Base-by-base conservation (phyloP, 2,329 filamentous ascomycete genomes). In the Anisogramma anomala region DNA sequence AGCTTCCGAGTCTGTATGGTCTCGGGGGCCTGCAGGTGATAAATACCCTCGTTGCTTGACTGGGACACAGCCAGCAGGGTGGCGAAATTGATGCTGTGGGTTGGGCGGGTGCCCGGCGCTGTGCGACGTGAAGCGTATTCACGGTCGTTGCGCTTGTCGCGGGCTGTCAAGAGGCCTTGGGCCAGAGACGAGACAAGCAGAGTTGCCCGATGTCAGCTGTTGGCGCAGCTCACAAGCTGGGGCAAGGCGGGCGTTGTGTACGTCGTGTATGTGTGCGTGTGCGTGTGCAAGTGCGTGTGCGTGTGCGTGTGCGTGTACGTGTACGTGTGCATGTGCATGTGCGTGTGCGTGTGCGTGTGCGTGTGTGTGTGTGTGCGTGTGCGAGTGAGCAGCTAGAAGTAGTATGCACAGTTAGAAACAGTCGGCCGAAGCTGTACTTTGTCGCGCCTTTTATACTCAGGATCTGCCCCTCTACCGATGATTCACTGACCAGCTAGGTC, bases 41-140 rank as follows among this genome's bases (percentile, higher is more conserved):
- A 30, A 35, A 33, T 27, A 11, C 20, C 15, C 22, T 31, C 5
- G 26, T 25, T 41, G 30, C 36, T 37, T 25, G 37, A 32, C 27
- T 26, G 11, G 22, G 17, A 33, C 11, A 27, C 13, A 34, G 27
- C 26, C 23, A 31, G 14, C 23, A 19, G 20, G 37, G 28, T 37
- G 28, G 26, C 18, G 23, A 6, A 17, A 38, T 26, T 38, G 23
- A 7, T 27, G 43, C 34, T 14, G 34, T 41, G 18, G 27, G 19
- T 19, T 33, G 31, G 32, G 31, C 34, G 25, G 30, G 28, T n/a
- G 42, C 37, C 41, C 31, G 34, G 20, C 26, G 28, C 17, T 34
- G 41, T 47, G 39, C 34, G 28, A 47, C 33, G 22, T 32, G 25
- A 17, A 23, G 45, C 32, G 35, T 31, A 37, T 26, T 25, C 20